phyloP scores from a whole-genome alignment of 2,329 filamentous ascomycete species.

The Phyllosticta citriasiana region DNA sequence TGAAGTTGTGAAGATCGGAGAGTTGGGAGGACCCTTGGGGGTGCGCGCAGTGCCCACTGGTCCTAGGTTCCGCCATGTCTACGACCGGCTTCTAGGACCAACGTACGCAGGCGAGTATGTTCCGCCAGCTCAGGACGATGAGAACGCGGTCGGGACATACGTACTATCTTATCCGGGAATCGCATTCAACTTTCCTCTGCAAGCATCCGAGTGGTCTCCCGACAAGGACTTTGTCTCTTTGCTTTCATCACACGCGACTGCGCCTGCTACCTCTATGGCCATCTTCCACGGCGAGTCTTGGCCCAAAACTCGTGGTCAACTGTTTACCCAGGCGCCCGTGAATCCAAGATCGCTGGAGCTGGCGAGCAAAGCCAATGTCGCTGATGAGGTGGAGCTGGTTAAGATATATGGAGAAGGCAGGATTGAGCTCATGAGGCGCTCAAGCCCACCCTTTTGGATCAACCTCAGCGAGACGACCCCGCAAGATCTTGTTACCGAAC shows the following conservation, averaged over 20 bases:
- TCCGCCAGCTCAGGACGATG: slow-evolving; percentile 45
- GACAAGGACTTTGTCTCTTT: slow-evolving; percentile 75
- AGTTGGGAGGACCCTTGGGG: slow-evolving; percentile 12
- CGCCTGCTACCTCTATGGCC: slow-evolving; percentile 75
- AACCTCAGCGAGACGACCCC: slow-evolving; percentile 76
- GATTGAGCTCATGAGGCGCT: slow-evolving; percentile 67
- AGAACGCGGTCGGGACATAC: slow-evolving; percentile 58
- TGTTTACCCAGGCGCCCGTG: slow-evolving; percentile 67
- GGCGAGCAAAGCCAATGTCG: slow-evolving; percentile 56
- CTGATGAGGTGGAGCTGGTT: slow-evolving; percentile 79
- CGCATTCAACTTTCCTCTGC: slow-evolving; percentile 80
- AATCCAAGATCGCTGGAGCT: slow-evolving; percentile 64
- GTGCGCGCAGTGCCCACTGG: slow-evolving; percentile 38
- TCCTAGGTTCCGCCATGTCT: slow-evolving; percentile 79
- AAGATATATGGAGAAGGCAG: slow-evolving; percentile 67
- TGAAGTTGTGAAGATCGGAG: slow-evolving; percentile 60
- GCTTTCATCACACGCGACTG: slow-evolving; percentile 66
- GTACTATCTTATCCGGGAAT: slow-evolving; percentile 90
- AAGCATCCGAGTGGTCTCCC: slow-evolving; percentile 62
- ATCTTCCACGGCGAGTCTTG: slow-evolving; percentile 86
- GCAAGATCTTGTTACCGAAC: slow-evolving; percentile 80
- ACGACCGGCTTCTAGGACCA: slow-evolving; percentile 84
- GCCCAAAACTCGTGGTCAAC: slow-evolving; percentile 64
- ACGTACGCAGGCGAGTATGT: slow-evolving; percentile 93
- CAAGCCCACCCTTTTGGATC: slow-evolving; percentile 58